phyloP scores from a whole-genome alignment of 164 flowering plant species.

The Piper longum region DNA sequence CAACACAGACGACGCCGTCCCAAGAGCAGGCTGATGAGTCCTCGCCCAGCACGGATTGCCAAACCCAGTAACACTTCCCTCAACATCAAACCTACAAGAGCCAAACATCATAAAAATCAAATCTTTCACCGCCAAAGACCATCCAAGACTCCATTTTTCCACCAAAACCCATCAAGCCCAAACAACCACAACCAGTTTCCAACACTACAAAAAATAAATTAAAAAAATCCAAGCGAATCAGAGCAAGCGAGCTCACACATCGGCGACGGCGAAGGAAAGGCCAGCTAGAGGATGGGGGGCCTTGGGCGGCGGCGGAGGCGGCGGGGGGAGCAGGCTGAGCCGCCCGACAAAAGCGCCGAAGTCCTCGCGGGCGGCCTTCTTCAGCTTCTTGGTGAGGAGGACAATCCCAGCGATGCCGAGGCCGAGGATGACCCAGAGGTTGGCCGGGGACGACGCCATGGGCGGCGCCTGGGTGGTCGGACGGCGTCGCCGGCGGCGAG shows the following conservation, averaged over 20 bases:
- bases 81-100: conserved; percentile 57
- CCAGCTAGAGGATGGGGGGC: conserved; percentile 88
- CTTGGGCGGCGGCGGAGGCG: conserved; percentile 95
- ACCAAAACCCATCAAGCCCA: background rate
- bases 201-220: background rate
- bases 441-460: conserved; percentile 55
- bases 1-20: conserved; percentile 50
- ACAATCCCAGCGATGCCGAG: conserved; percentile 87
- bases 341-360: conserved; percentile 74
- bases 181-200: background rate
- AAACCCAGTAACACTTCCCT: conserved; percentile 83
- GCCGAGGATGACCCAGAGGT: conserved; percentile 76
- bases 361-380: conserved; percentile 51
- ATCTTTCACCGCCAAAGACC: background rate
- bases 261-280: conserved; percentile 85
- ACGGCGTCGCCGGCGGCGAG: too few relatives aligned
- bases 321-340: conserved; percentile 80
- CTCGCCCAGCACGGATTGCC: conserved; percentile 82
- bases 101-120: conserved; percentile 4
- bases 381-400: conserved; percentile 48
- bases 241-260: conserved; percentile 33
- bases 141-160: too few relatives aligned
- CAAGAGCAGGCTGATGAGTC: conserved; percentile 61
- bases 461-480: background rate
- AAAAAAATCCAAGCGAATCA: background rate